Conservation (phyloP, 768 basidiomycete species). For the Hygrocybe coccinea region DNA sequence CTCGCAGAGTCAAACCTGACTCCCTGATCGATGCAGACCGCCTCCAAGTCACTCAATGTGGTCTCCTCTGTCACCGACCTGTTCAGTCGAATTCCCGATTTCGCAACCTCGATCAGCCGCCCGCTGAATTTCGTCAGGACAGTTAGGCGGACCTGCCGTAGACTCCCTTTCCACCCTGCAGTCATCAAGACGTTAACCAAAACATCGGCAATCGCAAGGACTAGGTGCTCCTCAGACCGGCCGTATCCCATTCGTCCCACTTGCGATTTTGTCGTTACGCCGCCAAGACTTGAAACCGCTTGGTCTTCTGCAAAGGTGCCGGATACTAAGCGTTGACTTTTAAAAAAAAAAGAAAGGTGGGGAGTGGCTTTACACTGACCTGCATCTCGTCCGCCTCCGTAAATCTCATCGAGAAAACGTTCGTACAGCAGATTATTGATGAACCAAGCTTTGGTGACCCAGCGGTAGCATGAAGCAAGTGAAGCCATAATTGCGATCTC, state of each 20-base stretch:
- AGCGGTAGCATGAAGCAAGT: slow-evolving; percentile 31
- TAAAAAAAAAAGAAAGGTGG: background rate
- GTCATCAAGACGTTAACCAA: background rate
- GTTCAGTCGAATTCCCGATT: background rate
- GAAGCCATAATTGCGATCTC: slow-evolving; percentile 33
- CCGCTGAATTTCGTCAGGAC: background rate
- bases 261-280: slow-evolving; percentile 35
- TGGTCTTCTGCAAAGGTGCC: slow-evolving; percentile 34
- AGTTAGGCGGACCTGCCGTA: background rate
- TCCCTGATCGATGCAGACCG: background rate
- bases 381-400: slow-evolving; percentile 30
- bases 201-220: background rate
- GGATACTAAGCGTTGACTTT: background rate
- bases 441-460: slow-evolving; percentile 41
- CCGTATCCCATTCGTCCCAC: slow-evolving; percentile 16
- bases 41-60: background rate
- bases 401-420: slow-evolving; percentile 16
- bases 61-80: background rate
- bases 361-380: slow-evolving; percentile 23
- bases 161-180: background rate
- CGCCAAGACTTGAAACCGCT: slow-evolving; percentile 42
- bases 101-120: background rate
- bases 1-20: background rate
- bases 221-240: background rate
- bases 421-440: slow-evolving; percentile 20